These are phyloP conservation scores for Carpinus viminea DNA, from an alignment of 306 rosid species.

Conservation along the genomic window DNA sequence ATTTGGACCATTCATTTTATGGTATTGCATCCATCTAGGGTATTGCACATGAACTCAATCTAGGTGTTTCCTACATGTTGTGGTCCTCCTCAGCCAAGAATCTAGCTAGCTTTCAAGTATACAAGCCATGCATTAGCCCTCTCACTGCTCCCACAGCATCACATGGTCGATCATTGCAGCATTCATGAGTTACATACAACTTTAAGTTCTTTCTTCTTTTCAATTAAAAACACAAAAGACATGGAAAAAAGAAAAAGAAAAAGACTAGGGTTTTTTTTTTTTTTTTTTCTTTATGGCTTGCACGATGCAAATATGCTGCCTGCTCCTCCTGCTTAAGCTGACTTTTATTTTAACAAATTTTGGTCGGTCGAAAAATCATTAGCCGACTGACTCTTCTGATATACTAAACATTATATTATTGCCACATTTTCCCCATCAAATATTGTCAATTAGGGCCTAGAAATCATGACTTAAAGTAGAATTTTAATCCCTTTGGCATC, in stretches of 20 bases:
- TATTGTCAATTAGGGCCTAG: neutral
- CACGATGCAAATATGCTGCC: slow-evolving; percentile 8
- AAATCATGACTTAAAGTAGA: neutral
- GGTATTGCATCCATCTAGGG: no score
- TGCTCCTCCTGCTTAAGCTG: slow-evolving; percentile 5
- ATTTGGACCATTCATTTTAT: no score
- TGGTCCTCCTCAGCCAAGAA: slow-evolving; percentile 15
- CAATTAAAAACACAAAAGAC: neutral
- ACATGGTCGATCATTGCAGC: neutral
- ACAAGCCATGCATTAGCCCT: neutral
- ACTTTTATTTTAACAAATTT: neutral
- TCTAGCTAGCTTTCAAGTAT: neutral
- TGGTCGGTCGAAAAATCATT: neutral
- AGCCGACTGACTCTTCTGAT: neutral
- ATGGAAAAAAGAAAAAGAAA: neutral
- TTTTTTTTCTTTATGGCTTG: neutral
- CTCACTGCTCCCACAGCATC: neutral
- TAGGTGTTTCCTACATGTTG: neutral
- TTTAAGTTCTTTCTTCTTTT: neutral
- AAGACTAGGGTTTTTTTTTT: no score
- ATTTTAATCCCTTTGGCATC: neutral
- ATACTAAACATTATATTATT: neutral
- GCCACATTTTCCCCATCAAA: neutral
- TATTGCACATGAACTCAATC: no score
- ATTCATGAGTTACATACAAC: neutral